These are phyloP conservation scores for Isoetes taiwanensis DNA, from an alignment of 75 land plant genomes.

Conservation along the genomic window DNA sequence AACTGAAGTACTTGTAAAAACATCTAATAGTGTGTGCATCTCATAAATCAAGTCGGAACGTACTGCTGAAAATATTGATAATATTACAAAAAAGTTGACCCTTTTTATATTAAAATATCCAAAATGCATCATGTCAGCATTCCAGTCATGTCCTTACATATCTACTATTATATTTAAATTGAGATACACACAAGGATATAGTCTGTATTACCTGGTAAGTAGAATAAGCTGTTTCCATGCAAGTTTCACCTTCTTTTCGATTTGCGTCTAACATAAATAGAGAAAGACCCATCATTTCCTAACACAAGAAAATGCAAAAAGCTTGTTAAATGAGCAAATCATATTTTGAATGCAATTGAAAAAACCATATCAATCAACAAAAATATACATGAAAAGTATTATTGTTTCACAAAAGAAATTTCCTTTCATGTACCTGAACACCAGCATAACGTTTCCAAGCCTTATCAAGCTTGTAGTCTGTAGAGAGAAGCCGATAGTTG, in stretches of 20 bases:
- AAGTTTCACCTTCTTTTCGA: conserved; percentile 84
- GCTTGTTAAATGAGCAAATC: background rate
- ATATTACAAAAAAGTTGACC: no score
- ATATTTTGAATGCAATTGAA: background rate
- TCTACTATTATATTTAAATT: no score
- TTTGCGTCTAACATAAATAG: conserved; percentile 87
- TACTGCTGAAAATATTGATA: no score
- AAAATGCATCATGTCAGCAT: no score
- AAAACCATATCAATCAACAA: background rate
- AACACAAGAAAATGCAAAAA: conserved; percentile 5
- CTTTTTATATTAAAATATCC: no score
- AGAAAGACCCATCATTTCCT: conserved; percentile 93
- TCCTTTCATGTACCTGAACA: conserved; percentile 56
- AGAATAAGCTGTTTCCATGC: conserved; percentile 80
- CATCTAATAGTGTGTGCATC: no score
- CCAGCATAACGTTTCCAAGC: conserved; percentile 98
- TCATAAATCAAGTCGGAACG: no score
- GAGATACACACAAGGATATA: no score
- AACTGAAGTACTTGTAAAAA: no score
- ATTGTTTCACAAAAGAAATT: background rate
- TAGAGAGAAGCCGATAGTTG: conserved; percentile 86
- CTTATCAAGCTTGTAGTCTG: conserved; percentile 92
- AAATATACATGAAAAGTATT: background rate
- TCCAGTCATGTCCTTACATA: no score
- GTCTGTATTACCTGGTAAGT: conserved; percentile 78